phyloP scores from a whole-genome alignment of 768 basidiomycete genomes.

The Boletus subparvulus region DNA sequence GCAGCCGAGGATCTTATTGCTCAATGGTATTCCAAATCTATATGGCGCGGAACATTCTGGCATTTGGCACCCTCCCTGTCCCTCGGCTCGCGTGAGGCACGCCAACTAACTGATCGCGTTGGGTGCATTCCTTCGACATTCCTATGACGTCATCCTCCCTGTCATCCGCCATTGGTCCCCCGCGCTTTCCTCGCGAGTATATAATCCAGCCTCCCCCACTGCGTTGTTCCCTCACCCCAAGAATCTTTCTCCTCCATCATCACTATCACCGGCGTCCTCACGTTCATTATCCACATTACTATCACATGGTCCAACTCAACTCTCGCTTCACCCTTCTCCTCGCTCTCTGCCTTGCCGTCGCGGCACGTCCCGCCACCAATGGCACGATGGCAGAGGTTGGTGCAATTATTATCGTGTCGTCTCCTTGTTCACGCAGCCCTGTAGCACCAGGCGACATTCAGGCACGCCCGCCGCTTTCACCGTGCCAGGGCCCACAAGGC shows the following conservation, averaged over 20 bases:
- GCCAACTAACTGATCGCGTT: background rate
- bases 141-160: conserved; percentile 15
- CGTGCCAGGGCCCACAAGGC: conserved; percentile 8
- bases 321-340: conserved; percentile 31
- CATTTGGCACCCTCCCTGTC: background rate
- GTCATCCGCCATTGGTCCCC: conserved; percentile 16
- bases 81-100: background rate
- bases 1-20: background rate
- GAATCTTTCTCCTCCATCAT: conserved; percentile 6
- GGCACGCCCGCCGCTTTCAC: conserved; percentile 16
- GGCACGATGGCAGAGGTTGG: conserved; percentile 11
- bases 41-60: background rate
- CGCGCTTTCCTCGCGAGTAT: conserved; percentile 11
- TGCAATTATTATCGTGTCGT: background rate
- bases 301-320: conserved; percentile 31
- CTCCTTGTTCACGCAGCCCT: conserved; percentile 3
- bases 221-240: background rate
- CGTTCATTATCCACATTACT: conserved; percentile 29
- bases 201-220: conserved; percentile 16
- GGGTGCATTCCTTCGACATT: conserved; percentile 4
- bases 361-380: conserved; percentile 12
- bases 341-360: conserved; percentile 26
- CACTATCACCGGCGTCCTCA: conserved; percentile 18
- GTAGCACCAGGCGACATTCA: conserved; percentile 8
- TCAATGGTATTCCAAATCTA: conserved; percentile 1